phyloP scores from a whole-genome alignment of 441 rosid genomes.

The Gossypium gossypioides region DNA sequence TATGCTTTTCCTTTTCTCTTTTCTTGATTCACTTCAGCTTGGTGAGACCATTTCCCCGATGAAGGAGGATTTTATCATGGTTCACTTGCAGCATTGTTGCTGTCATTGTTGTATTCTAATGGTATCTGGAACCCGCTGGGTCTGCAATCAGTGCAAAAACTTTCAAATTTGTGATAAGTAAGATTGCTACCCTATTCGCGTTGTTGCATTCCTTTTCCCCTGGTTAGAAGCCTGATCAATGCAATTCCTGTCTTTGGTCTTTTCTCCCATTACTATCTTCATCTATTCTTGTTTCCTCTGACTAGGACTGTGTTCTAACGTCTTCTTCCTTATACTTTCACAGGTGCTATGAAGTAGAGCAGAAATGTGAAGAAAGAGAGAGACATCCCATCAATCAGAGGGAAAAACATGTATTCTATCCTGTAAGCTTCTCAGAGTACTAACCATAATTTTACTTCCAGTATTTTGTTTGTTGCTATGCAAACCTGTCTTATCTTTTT shows the following conservation, averaged over 20 bases:
- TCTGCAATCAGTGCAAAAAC: slow-evolving; percentile 87
- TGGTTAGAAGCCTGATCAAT: neutral
- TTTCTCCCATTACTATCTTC: neutral
- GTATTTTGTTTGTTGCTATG: neutral
- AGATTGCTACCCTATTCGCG: slow-evolving; percentile 23
- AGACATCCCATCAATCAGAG: slow-evolving; percentile 76
- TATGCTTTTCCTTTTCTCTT: neutral
- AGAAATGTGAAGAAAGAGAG: slow-evolving; percentile 87
- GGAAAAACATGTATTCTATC: slow-evolving; percentile 68
- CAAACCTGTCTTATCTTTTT: neutral
- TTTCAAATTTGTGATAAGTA: slow-evolving; percentile 95
- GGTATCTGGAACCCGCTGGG: slow-evolving; percentile 89
- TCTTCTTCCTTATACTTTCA: slow-evolving; percentile 13
- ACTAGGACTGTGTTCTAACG: slow-evolving; percentile 10
- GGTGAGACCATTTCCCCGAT: slow-evolving; percentile 96
- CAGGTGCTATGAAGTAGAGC: slow-evolving; percentile 87
- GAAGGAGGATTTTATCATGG: slow-evolving; percentile 99
- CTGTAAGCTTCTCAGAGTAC: slow-evolving; percentile 42
- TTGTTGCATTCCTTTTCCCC: neutral
- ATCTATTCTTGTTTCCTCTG: neutral
- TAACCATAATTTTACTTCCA: neutral
- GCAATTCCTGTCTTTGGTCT: neutral
- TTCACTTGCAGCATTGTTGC: slow-evolving; percentile 89
- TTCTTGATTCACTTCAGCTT: slow-evolving; percentile 42
- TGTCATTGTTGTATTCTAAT: slow-evolving; percentile 76